A percentile compares a stretch with the other conserved stretches of the same genome.
These are phyloP conservation scores for Colletotrichum higginsianum DNA, from an alignment of 2,329 filamentous ascomycete species.

Conservation along the genomic window DNA sequence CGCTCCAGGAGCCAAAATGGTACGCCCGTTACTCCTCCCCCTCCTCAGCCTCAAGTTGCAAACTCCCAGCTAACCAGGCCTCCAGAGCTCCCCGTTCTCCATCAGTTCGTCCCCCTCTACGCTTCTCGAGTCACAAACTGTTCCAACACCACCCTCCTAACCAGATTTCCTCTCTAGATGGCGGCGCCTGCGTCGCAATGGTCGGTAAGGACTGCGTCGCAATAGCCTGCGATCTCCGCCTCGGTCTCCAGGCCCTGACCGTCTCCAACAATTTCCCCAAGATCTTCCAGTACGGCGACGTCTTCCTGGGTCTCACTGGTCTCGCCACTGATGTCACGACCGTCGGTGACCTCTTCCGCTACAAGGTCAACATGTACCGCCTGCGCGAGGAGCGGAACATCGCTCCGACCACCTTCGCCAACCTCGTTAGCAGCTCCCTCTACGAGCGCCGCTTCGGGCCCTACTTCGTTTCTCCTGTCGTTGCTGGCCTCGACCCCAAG, in stretches of 20 bases:
- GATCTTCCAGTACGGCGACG: slow-evolving; percentile 97
- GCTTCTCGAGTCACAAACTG: slow-evolving; percentile 22
- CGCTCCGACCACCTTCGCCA: slow-evolving; percentile 93
- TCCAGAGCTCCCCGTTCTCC: slow-evolving; percentile 89
- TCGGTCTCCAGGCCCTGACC: slow-evolving; percentile 95
- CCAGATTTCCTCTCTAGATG: slow-evolving; percentile 64
- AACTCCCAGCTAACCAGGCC: slow-evolving; percentile 52
- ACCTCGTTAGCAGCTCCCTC: slow-evolving; percentile 90
- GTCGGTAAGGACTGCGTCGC: slow-evolving; percentile 99
- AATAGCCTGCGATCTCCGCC: slow-evolving; percentile 98
- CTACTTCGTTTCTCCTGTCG: slow-evolving; percentile 95
- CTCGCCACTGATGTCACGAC: slow-evolving; percentile 96
- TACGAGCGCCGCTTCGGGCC: slow-evolving; percentile 98
- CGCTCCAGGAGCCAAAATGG: slow-evolving; percentile 46
- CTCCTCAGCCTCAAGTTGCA: slow-evolving; percentile 42
- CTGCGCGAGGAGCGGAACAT: slow-evolving; percentile 98
- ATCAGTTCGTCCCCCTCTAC: slow-evolving; percentile 78
- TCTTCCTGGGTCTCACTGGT: slow-evolving; percentile 95
- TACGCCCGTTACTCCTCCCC: slow-evolving; percentile 34
- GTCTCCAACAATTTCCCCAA: slow-evolving; percentile 99
- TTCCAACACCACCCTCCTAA: slow-evolving; percentile 43
- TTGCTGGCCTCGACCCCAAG: slow-evolving; percentile 95
- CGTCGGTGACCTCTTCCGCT: slow-evolving; percentile 96
- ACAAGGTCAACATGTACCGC: slow-evolving; percentile 99
- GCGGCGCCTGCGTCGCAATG: slow-evolving; percentile 98